Base-by-base conservation (phyloP, 306 rosid species). In the Gillenia trifoliata region DNA sequence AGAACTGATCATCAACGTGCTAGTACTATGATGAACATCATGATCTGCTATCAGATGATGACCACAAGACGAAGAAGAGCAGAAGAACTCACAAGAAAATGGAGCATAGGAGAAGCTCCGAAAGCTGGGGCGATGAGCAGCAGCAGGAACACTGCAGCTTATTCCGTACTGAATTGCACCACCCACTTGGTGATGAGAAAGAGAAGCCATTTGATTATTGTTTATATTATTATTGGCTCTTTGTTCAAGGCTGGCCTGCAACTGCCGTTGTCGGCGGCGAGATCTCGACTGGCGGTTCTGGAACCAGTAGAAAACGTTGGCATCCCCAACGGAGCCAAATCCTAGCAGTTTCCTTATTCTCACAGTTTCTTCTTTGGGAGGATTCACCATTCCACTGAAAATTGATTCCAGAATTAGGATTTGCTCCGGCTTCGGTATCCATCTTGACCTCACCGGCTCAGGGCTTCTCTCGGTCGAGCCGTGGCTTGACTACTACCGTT, bases 301-400 rank as follows among this genome's bases (percentile, higher is more conserved):
- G 74, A 94, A 94, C 99, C 97, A 94, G 88, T 94, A 94, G 75
- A 94, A 94, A 77, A 94, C 96, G 75, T 94, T 94, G 28, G 97
- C 97, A 19, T 94, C 97, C 0, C 93, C 97, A 1, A 94, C 97
- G 1, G 89, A 15, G 13, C 99, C 99, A 49, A 94, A 94, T 86
- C 92, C 86, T 94, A 94, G 95, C 16, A 94, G 71, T 72, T 86
- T 88, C 30, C 97, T 80, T 41, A 94, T 94, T 56, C 91, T 74
- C 17, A 90, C 88, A 1, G 99, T 94, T 70, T 94, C 97, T 3
- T 92, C 96, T 59, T 92, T 94, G 0, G 97, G 96, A 2, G 97
- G 99, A 66, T 94, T 94, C 0, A 92, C 97, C 93, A 90, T 94
- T 20, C 99, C 99, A 31, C 96, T 89, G 93, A 94, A 94, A 82